A percentile compares a stretch with the other conserved stretches of the same genome.
These are phyloP conservation scores for Dissophora globulifera DNA, from an alignment of 192 early-diverging fungal genomes.

Conservation along the genomic window DNA sequence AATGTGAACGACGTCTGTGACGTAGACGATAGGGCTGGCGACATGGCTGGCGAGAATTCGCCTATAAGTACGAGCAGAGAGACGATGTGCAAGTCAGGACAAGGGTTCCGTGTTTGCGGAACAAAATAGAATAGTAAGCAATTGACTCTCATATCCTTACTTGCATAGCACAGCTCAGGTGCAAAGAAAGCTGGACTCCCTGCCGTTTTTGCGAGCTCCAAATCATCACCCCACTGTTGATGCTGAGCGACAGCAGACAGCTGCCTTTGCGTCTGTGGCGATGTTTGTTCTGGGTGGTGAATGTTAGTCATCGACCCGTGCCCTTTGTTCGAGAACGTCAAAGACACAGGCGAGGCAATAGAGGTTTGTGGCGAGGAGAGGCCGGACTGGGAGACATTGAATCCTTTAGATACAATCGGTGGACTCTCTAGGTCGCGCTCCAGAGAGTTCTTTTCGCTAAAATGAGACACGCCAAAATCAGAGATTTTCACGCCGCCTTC, in stretches of 20 bases:
- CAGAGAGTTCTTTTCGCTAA: conserved; percentile 60
- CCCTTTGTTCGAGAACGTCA: conserved; percentile 8
- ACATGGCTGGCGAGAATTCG: conserved; percentile 28
- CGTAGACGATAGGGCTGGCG: conserved; percentile 18
- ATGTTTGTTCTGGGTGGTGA: conserved; percentile 3
- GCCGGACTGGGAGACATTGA: conserved; percentile 21
- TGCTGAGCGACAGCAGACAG: conserved; percentile 54
- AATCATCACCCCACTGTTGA: conserved; percentile 69
- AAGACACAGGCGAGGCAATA: conserved; percentile 47
- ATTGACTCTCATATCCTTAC: conserved; percentile 20
- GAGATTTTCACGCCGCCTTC: conserved; percentile 91
- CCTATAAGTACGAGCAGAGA: conserved; percentile 17
- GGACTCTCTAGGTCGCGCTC: conserved; percentile 56
- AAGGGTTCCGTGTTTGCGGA: neutral
- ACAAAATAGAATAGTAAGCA: neutral
- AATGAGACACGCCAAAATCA: conserved; percentile 97
- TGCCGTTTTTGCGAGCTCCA: conserved; percentile 93
- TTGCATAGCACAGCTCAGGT: conserved; percentile 91
- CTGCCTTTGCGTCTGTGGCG: conserved; percentile 16
- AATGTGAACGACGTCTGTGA: conserved; percentile 35
- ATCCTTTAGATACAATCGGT: conserved; percentile 42
- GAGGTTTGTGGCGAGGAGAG: conserved; percentile 2
- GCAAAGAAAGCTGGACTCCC: conserved; percentile 99
- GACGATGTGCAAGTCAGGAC: neutral
- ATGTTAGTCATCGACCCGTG: neutral